Percentiles rank a stretch among this genome's conserved stretches.
phyloP scores from a whole-genome alignment of 148 eudicot species.

The Dysphania ambrosioides region DNA sequence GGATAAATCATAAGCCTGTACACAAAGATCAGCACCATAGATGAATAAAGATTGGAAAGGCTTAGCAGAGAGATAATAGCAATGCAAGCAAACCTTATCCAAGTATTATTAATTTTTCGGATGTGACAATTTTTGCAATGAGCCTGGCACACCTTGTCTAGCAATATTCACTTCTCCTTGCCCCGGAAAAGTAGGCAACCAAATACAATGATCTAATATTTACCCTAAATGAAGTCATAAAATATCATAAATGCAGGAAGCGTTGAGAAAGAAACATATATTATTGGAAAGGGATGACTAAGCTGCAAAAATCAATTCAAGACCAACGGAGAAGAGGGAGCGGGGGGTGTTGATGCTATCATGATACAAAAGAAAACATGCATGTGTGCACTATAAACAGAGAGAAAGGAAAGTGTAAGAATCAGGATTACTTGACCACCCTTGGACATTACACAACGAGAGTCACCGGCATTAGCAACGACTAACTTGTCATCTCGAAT shows the following conservation, averaged over 20 bases:
- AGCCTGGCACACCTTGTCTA: background rate
- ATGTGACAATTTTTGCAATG: background rate
- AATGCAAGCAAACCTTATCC: no score
- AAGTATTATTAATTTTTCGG: background rate
- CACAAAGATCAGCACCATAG: slow-evolving; percentile 15
- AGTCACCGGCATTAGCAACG: slow-evolving; percentile 93
- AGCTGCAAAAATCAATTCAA: background rate
- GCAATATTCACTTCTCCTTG: background rate
- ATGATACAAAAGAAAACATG: background rate
- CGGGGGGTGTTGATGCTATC: background rate
- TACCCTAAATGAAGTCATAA: background rate
- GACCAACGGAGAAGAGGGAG: background rate
- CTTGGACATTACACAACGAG: slow-evolving; percentile 76
- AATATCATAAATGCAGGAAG: background rate
- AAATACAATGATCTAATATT: background rate
- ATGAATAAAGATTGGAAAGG: no score
- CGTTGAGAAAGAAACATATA: background rate
- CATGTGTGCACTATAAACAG: no score
- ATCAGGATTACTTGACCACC: slow-evolving; percentile 53
- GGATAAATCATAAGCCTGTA: slow-evolving; percentile 67
- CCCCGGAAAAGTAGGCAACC: background rate
- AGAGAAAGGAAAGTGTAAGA: background rate
- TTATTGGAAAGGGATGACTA: background rate
- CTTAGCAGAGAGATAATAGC: no score
- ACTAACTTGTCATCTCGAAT: slow-evolving; percentile 48